phyloP scores from a whole-genome alignment of 2,329 filamentous ascomycete species.

The Aspergillus cejpii region DNA sequence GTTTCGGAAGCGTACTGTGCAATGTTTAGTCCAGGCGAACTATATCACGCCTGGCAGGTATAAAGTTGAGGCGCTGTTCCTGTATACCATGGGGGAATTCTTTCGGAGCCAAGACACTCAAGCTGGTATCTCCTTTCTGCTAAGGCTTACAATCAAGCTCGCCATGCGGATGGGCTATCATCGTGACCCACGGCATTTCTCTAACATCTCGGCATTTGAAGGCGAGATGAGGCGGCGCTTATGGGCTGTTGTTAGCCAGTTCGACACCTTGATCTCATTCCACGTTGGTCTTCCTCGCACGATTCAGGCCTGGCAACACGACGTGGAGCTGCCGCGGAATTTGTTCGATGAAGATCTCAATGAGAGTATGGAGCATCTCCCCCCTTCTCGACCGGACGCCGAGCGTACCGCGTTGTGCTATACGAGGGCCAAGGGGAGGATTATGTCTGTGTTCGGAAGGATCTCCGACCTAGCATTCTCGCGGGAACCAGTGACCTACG shows the following conservation, averaged over 20 bases:
- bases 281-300: slow-evolving; percentile 60
- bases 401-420: slow-evolving; percentile 47
- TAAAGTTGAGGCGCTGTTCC: slow-evolving; percentile 29
- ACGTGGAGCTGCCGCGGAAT: slow-evolving; percentile 54
- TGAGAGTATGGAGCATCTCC: slow-evolving; percentile 46
- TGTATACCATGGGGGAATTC: slow-evolving; percentile 28
- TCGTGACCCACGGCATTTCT: slow-evolving; percentile 50
- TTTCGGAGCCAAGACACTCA: slow-evolving; percentile 33
- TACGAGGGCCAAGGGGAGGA: slow-evolving; percentile 31
- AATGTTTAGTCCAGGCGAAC: slow-evolving; percentile 31
- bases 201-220: slow-evolving; percentile 49
- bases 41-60: slow-evolving; percentile 29
- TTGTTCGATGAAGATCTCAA: slow-evolving; percentile 56
- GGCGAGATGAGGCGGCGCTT: slow-evolving; percentile 48
- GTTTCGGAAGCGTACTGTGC: slow-evolving; percentile 45
- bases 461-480: slow-evolving; percentile 35
- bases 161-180: slow-evolving; percentile 59
- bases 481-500: slow-evolving; percentile 30
- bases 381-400: slow-evolving; percentile 46
- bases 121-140: slow-evolving; percentile 50
- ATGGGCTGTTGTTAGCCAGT: slow-evolving; percentile 43
- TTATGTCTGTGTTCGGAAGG: slow-evolving; percentile 34
- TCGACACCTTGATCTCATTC: slow-evolving; percentile 57
- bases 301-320: slow-evolving; percentile 54
- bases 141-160: slow-evolving; percentile 51